These are phyloP conservation scores for Alnus rubra DNA, from an alignment of 306 rosid species.

Conservation along the genomic window DNA sequence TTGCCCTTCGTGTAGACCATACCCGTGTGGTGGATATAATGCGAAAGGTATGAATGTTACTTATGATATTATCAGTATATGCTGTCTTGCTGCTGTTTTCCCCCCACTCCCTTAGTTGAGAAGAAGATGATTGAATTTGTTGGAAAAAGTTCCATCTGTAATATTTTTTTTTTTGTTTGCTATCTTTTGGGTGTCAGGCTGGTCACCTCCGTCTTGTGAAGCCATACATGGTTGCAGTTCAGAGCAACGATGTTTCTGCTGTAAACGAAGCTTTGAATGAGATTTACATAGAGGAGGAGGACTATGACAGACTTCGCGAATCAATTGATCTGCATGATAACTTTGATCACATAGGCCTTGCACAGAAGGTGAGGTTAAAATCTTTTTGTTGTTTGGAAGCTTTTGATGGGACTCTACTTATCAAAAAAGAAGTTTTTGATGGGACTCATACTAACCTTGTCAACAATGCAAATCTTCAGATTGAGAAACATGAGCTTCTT, in stretches of 20 bases:
- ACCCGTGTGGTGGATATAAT: constrained; percentile 97
- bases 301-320: constrained; percentile 94
- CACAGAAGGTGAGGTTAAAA: constrained; percentile 69
- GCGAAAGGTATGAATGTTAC: constrained; percentile 66
- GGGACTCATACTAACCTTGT: not conserved
- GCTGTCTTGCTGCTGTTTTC: too few relatives aligned
- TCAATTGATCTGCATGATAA: constrained; percentile 97
- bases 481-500: constrained; percentile 95
- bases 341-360: constrained; percentile 98
- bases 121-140: not conserved
- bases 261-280: constrained; percentile 98
- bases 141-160: not conserved
- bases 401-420: not conserved
- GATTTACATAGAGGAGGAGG: constrained; percentile 98
- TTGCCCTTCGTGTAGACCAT: constrained; percentile 98
- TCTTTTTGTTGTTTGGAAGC: not conserved
- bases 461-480: constrained; percentile 42
- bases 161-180: not conserved
- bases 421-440: not conserved
- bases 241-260: constrained; percentile 96
- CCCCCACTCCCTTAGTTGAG: not conserved
- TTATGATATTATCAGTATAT: not conserved
- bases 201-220: constrained; percentile 95
- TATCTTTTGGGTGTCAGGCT: constrained; percentile 49
- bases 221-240: constrained; percentile 99